phyloP scores from a whole-genome alignment of 2,329 filamentous ascomycete species.

The Moelleriella libera region DNA sequence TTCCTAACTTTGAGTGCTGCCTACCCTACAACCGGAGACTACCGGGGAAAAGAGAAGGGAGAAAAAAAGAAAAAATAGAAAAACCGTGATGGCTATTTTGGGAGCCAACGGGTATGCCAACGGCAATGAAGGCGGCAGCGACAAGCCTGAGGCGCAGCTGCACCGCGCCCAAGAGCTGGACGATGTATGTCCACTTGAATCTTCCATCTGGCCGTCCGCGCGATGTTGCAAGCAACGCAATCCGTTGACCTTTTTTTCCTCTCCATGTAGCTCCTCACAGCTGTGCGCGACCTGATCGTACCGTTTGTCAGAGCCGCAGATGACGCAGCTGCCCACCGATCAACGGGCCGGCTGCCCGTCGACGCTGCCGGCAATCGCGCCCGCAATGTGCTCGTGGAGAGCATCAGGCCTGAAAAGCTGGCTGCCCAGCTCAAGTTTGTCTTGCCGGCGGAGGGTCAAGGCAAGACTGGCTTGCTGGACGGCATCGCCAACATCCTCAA shows the following conservation, averaged over 20 bases:
- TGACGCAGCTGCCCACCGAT: conserved; percentile 37
- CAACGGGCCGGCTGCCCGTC: conserved; percentile 32
- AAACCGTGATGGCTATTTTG: neutral
- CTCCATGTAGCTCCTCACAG: conserved; percentile 44
- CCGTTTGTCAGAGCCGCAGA: conserved; percentile 61
- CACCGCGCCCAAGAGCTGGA: conserved; percentile 18
- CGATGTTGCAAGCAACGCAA: neutral
- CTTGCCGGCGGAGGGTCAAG: conserved; percentile 43
- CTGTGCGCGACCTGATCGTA: conserved; percentile 53
- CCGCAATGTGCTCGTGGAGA: conserved; percentile 49
- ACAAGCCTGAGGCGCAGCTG: conserved; percentile 10
- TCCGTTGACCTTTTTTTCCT: neutral
- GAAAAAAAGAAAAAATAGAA: neutral
- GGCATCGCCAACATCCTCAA: conserved; percentile 57
- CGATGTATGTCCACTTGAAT: conserved; percentile 10
- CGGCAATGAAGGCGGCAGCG: conserved; percentile 5
- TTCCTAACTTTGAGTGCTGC: no score
- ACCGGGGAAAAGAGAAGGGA: neutral
- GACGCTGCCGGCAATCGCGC: conserved; percentile 19
- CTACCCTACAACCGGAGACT: neutral
- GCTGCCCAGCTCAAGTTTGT: conserved; percentile 40
- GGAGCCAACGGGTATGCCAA: neutral
- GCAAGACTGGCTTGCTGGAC: conserved; percentile 60
- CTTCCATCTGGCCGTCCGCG: neutral
- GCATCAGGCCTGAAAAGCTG: conserved; percentile 43